Evolutionary conservation across 108 stramenopile species (phyloP).

Genomic region (Craspedostauros australis): DNA sequence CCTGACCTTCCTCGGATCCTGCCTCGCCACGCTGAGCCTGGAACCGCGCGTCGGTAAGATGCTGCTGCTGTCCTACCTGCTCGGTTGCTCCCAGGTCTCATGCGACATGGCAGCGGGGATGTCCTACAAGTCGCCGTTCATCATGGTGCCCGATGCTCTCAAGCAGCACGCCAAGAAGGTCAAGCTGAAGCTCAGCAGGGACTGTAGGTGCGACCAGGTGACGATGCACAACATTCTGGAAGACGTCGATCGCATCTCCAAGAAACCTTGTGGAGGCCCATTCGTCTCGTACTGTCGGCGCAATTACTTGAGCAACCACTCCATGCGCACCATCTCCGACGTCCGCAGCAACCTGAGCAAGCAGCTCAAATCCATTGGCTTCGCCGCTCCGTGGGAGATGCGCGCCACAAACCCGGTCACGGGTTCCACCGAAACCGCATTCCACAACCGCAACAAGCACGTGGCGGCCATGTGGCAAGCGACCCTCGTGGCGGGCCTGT

Average conservation of each 20-base stretch:
- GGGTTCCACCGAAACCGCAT: constrained; percentile 20
- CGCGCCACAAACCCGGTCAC: constrained; percentile 1
- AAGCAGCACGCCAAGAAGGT: constrained; percentile 43
- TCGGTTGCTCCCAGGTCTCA: constrained; percentile 52
- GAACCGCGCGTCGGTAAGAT: constrained; percentile 72
- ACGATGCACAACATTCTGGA: constrained; percentile 50
- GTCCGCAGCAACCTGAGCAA: constrained; percentile 45
- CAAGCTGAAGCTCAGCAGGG: constrained; percentile 41
- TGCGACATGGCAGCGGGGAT: constrained; percentile 61
- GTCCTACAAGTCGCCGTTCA: constrained; percentile 60
- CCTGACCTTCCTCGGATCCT: constrained; percentile 60
- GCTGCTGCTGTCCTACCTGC: constrained; percentile 60
- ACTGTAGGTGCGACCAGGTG: constrained; percentile 67
- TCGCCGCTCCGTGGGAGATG: constrained; percentile 19
- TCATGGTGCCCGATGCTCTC: constrained; percentile 48
- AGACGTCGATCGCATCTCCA: constrained; percentile 36
- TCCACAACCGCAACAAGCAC: constrained; percentile 55
- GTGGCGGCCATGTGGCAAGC: constrained; percentile 47
- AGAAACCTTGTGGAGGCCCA: constrained; percentile 20
- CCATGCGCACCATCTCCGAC: constrained; percentile 62
- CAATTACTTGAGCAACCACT: constrained; percentile 45
- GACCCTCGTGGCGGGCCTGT: constrained; percentile 60
- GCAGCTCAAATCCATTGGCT: constrained; percentile 50
- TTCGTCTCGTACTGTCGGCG: constrained; percentile 49
- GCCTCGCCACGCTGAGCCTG: constrained; percentile 51